Evolutionary conservation across 192 early-diverging fungal genomes (phyloP), one percentile per base, ranked within the genome.

Genomic region (Diversispora eburnea): DNA sequence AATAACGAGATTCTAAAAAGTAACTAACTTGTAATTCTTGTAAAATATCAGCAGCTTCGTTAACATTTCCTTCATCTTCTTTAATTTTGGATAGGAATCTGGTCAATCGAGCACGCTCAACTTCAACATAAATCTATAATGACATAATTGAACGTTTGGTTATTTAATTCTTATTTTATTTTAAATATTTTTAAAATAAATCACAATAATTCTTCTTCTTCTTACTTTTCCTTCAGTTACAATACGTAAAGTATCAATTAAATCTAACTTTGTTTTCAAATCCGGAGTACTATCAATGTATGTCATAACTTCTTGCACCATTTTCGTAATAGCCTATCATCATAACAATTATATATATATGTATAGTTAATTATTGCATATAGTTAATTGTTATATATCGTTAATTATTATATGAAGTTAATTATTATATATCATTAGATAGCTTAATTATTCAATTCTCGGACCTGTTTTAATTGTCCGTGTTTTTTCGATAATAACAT

Each of bases 181-280:
- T n/a, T n/a, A n/a, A n/a, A n/a, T 22, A 4, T 48, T 12, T 13
- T 25, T 47, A 67, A 0, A 12, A 39, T 20, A 43, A 62, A 17
- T 74, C 41, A 51, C 8, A 60, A 0, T 12, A 54, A 22, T 43
- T 25, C 3, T 45, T 39, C 8, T 47, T 68, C 15, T 70, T 0
- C 47, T 17, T 85, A 92, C 93, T 86, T 98, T 98, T 74, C 95
- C 98, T 74, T 98, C 98, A 4, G 98, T 99, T 4, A 98, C 95
- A 4, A 88, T 92, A 43, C 98, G 83, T 75, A 99, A 85, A 8
- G 95, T 91, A 70, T 96, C 92, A 57, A 99, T 98, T 76, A 98
- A 84, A 78, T 95, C 93, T 54, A 98, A 82, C 80, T 93, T 93
- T 25, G 88, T 89, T 22, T 86, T 82, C 85, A 91, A 87, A 65